Percentiles rank a stretch among this genome's conserved stretches.
Conservation (phyloP, 805 yeast species). For the Isabelozyma pseudorhagii region DNA sequence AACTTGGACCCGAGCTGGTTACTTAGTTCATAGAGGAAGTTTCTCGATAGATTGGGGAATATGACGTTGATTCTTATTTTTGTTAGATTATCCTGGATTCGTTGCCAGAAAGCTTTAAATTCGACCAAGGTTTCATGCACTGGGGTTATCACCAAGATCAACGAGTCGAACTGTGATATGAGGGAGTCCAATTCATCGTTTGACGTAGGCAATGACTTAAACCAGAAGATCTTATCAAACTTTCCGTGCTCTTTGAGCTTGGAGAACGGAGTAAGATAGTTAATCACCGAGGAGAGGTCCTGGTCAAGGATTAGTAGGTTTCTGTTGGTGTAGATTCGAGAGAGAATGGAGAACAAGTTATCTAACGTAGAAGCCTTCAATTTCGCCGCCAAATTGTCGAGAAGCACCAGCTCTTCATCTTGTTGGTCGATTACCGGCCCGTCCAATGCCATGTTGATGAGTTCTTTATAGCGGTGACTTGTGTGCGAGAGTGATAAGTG, state of each 20-base stretch:
- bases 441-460: no score
- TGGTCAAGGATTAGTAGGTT: slow-evolving; percentile 44
- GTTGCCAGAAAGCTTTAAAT: not conserved
- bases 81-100: not conserved
- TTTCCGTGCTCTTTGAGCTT: slow-evolving; percentile 47
- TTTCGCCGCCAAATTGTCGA: not conserved
- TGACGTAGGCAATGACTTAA: slow-evolving; percentile 19
- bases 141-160: slow-evolving; percentile 14
- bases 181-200: slow-evolving; percentile 3
- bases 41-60: slow-evolving; percentile 33
- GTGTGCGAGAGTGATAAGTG: no score
- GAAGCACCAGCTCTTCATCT: no score
- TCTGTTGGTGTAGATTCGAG: slow-evolving; percentile 20
- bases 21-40: slow-evolving; percentile 31
- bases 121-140: slow-evolving; percentile 8
- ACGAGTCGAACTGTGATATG: slow-evolving; percentile 11
- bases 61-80: slow-evolving; percentile 19
- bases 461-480: no score
- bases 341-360: slow-evolving; percentile 15
- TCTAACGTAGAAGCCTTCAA: slow-evolving; percentile 14
- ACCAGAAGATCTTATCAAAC: slow-evolving; percentile 48
- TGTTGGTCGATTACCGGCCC: no score
- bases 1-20: slow-evolving; percentile 12
- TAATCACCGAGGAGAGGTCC: slow-evolving; percentile 45
- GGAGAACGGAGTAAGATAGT: slow-evolving; percentile 55